These are phyloP conservation scores for Pinus tabuliformis DNA, from an alignment of 75 land plant species.

Conservation along the genomic window DNA sequence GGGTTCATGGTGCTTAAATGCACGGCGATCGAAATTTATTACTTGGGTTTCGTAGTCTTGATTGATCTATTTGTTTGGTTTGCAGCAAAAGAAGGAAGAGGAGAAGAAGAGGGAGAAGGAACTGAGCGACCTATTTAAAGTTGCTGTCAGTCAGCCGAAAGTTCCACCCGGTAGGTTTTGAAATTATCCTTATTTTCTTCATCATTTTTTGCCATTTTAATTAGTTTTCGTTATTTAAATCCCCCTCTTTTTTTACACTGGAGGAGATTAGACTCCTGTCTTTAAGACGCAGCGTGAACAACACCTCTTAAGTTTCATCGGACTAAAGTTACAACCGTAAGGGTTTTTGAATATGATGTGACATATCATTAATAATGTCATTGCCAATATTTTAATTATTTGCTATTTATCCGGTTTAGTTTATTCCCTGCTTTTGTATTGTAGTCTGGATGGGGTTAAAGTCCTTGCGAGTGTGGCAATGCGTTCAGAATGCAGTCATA, in stretches of 20 bases:
- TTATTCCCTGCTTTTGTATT: not conserved
- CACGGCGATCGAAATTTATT: too few relatives aligned
- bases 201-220: slow-evolving; percentile 4
- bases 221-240: not conserved
- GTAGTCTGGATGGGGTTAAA: too few relatives aligned
- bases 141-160: slow-evolving; percentile 97
- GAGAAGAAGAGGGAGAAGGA: slow-evolving; percentile 94
- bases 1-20: not conserved
- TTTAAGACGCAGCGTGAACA: too few relatives aligned
- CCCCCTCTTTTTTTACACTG: not conserved
- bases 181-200: not conserved
- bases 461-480: too few relatives aligned
- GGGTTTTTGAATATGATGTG: not conserved
- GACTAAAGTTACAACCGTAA: not conserved
- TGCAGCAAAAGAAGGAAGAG: slow-evolving; percentile 99
- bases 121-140: slow-evolving; percentile 91
- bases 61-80: not conserved
- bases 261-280: too few relatives aligned
- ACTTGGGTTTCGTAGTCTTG: too few relatives aligned
- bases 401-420: not conserved
- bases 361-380: not conserved
- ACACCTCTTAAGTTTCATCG: too few relatives aligned
- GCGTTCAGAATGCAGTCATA: too few relatives aligned
- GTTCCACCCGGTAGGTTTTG: slow-evolving; percentile 76
- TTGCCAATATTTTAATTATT: not conserved